Evolutionary conservation across 2,329 filamentous ascomycete genomes (phyloP).

Genomic region (Monosporascus sp.): DNA sequence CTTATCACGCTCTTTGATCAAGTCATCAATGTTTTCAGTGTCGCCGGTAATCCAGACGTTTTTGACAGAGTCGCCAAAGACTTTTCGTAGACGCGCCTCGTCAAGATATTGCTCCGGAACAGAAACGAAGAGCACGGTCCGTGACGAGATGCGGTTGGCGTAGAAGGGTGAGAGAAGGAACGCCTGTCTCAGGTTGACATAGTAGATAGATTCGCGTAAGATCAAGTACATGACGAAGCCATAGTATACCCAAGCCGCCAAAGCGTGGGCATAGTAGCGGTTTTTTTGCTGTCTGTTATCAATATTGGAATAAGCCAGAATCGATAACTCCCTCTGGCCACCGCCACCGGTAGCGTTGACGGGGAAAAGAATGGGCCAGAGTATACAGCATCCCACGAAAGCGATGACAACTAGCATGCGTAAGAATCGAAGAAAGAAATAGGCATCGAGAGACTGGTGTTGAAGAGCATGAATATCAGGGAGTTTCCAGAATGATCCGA

Average conservation of each 20-base stretch:
- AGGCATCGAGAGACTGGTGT: conserved; percentile 88
- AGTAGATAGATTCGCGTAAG: conserved; percentile 83
- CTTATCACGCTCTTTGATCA: conserved; percentile 76
- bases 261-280: conserved; percentile 76
- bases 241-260: conserved; percentile 77
- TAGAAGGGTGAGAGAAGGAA: conserved; percentile 84
- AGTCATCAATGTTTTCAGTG: conserved; percentile 68
- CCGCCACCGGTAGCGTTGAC: conserved; percentile 79
- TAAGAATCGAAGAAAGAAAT: conserved; percentile 83
- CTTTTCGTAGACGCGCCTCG: conserved; percentile 67
- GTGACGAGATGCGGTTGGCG: conserved; percentile 78
- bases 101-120: conserved; percentile 76
- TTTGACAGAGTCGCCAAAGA: conserved; percentile 78
- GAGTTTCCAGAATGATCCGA: conserved; percentile 59
- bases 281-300: conserved; percentile 44
- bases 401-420: conserved; percentile 71
- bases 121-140: conserved; percentile 83
- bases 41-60: conserved; percentile 81
- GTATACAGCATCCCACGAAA: conserved; percentile 76
- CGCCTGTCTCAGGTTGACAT: conserved; percentile 87
- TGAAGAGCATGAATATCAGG: conserved; percentile 77
- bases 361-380: conserved; percentile 82
- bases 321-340: conserved; percentile 60
- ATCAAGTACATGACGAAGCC: conserved; percentile 85
- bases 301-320: conserved; percentile 76